Percentiles rank a stretch among this genome's conserved stretches.
Conservation (phyloP, 2,329 filamentous ascomycete genomes). For the Ophiobolus disseminans region DNA sequence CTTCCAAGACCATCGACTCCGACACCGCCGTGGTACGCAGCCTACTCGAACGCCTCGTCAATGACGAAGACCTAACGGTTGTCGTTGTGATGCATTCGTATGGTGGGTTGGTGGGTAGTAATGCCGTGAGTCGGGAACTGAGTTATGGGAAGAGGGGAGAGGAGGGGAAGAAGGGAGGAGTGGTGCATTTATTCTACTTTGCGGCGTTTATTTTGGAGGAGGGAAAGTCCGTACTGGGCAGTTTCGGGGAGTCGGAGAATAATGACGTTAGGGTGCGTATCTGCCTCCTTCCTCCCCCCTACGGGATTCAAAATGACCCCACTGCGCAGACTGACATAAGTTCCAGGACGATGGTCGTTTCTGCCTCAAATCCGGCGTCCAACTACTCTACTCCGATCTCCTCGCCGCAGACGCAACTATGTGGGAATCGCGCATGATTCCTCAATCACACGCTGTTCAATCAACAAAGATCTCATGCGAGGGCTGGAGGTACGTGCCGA, state of each 20-base stretch:
- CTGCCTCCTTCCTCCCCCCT: no score
- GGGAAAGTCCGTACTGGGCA: not conserved
- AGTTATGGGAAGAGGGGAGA: not conserved
- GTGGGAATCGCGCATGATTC: constrained; percentile 6
- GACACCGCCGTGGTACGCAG: constrained; percentile 16
- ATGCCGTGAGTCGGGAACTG: constrained; percentile 27
- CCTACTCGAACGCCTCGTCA: constrained; percentile 1
- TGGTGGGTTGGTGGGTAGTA: constrained; percentile 31
- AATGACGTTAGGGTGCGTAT: constrained; percentile 4
- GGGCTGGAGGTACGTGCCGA: constrained; percentile 50
- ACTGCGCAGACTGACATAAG: no score
- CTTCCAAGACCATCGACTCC: constrained; percentile 4
- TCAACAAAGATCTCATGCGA: constrained; percentile 34
- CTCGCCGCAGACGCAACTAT: not conserved
- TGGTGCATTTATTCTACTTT: constrained; percentile 7
- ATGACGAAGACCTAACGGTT: constrained; percentile 26
- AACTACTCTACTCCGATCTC: constrained; percentile 5
- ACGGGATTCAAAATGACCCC: no score
- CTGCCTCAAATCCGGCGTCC: not conserved
- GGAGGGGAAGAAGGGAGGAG: constrained; percentile 2
- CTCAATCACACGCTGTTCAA: constrained; percentile 6
- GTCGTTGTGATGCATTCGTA: constrained; percentile 37
- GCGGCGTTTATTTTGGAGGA: constrained; percentile 6
- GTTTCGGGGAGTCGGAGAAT: constrained; percentile 5
- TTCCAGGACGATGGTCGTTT: not conserved